Percentiles rank a stretch among this genome's conserved stretches.
These are phyloP conservation scores for Aspergillus carlsbadensis DNA, from an alignment of 495 filamentous ascomycete species.

Conservation along the genomic window DNA sequence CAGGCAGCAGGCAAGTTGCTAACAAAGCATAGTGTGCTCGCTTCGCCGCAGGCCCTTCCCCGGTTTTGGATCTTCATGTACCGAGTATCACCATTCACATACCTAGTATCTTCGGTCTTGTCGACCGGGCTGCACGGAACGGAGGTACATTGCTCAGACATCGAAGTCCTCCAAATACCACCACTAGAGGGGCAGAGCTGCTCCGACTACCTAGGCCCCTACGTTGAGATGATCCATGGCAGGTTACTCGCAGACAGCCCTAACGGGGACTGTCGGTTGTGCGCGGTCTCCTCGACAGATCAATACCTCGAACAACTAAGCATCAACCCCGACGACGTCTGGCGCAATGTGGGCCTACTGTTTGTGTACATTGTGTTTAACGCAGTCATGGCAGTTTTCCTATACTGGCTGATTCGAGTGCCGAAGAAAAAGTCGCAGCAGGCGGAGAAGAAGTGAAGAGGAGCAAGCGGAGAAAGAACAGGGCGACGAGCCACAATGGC, in stretches of 20 bases:
- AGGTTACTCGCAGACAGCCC: conserved; percentile 52
- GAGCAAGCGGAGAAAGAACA: background rate
- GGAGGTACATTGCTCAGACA: conserved; percentile 54
- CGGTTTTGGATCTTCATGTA: conserved; percentile 89
- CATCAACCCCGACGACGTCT: conserved; percentile 55
- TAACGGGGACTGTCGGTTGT: conserved; percentile 59
- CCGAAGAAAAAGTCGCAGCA: conserved; percentile 61
- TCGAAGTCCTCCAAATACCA: conserved; percentile 58
- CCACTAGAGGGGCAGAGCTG: conserved; percentile 57
- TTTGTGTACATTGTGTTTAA: conserved; percentile 80
- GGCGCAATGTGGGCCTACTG: conserved; percentile 71
- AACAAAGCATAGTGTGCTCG: conserved; percentile 57
- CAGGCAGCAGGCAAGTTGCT: conserved; percentile 2
- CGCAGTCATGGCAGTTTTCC: conserved; percentile 61
- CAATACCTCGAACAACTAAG: conserved; percentile 53
- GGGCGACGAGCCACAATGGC: background rate
- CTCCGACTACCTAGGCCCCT: conserved; percentile 53
- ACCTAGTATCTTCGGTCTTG: conserved; percentile 65
- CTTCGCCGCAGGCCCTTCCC: conserved; percentile 58
- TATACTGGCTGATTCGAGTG: conserved; percentile 81
- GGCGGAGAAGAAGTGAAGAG: conserved; percentile 33
- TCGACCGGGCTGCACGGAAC: conserved; percentile 61
- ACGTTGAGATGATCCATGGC: conserved; percentile 46
- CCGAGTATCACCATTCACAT: conserved; percentile 71
- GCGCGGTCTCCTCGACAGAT: conserved; percentile 60